These are phyloP conservation scores for Gamsiella multidivaricata DNA, from an alignment of 192 early-diverging fungal species.

Conservation along the genomic window DNA sequence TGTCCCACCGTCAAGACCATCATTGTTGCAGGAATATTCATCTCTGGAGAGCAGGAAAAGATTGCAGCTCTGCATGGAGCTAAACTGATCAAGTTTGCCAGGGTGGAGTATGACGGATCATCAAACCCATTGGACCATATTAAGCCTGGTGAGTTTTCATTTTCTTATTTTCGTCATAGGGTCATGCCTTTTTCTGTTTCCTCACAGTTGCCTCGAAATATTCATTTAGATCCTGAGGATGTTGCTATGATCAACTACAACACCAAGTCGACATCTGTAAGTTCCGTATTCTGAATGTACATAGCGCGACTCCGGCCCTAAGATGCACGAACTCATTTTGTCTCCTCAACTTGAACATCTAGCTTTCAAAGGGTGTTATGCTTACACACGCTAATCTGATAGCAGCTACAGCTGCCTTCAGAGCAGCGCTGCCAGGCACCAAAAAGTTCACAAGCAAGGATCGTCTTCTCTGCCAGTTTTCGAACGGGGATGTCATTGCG, in stretches of 20 bases:
- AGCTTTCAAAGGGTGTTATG: constrained; percentile 83
- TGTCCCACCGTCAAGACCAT: constrained; percentile 35
- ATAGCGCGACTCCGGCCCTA: no score
- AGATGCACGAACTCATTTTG: no score
- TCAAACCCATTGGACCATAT: constrained; percentile 10
- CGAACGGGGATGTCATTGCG: constrained; percentile 45
- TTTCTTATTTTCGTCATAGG: not conserved
- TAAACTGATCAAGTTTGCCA: constrained; percentile 26
- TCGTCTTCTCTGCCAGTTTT: constrained; percentile 42
- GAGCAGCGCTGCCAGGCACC: constrained; percentile 8
- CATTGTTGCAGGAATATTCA: constrained; percentile 28
- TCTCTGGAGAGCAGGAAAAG: constrained; percentile 23
- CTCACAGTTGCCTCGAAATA: no score
- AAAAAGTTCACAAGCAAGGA: constrained; percentile 34
- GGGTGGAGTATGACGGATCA: constrained; percentile 28
- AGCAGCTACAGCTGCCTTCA: constrained; percentile 62
- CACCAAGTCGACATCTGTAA: constrained; percentile 43
- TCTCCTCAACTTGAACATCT: not conserved
- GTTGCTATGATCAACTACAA: constrained; percentile 53
- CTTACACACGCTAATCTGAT: constrained; percentile 85
- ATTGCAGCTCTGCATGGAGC: constrained; percentile 23
- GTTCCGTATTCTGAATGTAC: not conserved
- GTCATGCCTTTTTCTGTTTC: no score
- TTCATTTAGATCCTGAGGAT: constrained; percentile 35
- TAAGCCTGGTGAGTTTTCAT: constrained; percentile 24